Evolutionary conservation across 1,284 basidiomycete species (phyloP).

Genomic region (Phylloboletellus chloephorus): DNA sequence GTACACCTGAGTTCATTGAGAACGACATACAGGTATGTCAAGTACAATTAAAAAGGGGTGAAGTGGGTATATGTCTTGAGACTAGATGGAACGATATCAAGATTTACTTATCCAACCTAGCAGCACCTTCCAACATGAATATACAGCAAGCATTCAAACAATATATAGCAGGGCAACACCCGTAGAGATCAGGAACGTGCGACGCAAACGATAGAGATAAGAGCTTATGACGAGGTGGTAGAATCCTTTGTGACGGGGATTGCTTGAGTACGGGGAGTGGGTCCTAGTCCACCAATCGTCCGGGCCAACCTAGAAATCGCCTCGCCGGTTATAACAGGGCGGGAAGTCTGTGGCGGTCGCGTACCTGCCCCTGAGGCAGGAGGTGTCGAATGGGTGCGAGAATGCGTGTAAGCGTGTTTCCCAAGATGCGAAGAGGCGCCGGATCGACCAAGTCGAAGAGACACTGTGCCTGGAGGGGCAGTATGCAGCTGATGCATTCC

Average conservation of each 20-base stretch:
- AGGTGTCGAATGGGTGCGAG: constrained; percentile 60
- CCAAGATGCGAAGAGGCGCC: constrained; percentile 38
- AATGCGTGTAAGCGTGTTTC: constrained; percentile 35
- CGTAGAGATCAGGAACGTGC: constrained; percentile 13
- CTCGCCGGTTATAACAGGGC: constrained; percentile 63
- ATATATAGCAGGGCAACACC: constrained; percentile 8
- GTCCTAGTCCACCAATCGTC: constrained; percentile 45
- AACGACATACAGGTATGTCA: constrained; percentile 23
- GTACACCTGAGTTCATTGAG: constrained; percentile 16
- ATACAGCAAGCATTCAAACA: constrained; percentile 13
- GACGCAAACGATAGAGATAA: constrained; percentile 2
- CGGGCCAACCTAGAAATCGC: constrained; percentile 59
- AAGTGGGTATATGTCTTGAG: constrained; percentile 23
- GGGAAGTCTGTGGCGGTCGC: constrained; percentile 42
- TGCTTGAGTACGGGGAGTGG: constrained; percentile 25
- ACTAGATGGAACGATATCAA: constrained; percentile 15
- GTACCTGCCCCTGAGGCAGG: constrained; percentile 37
- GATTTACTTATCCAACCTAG: constrained; percentile 21
- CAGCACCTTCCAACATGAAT: constrained; percentile 8
- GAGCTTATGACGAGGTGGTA: constrained; percentile 22
- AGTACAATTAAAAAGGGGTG: constrained; percentile 14
- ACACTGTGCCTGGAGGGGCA: constrained; percentile 20
- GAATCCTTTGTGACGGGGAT: constrained; percentile 28
- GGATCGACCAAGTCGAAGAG: constrained; percentile 36
- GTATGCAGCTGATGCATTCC: constrained; percentile 27